Evolutionary conservation across 1,284 basidiomycete genomes (phyloP), one percentile per base, ranked within the genome.

Genomic region (Wolfiporia cocos): DNA sequence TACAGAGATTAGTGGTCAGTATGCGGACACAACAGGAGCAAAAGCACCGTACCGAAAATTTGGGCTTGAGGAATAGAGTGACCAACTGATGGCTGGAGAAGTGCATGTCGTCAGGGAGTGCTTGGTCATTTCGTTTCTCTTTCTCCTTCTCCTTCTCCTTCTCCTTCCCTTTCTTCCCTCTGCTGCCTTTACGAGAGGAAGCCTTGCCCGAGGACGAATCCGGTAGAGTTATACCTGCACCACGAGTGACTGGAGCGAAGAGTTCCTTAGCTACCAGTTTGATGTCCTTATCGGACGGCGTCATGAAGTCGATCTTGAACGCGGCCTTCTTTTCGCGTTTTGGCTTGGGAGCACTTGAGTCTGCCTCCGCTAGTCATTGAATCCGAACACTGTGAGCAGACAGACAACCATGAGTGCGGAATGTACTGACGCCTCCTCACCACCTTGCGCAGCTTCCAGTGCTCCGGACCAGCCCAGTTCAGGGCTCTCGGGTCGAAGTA

Each of bases 401-500:
- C 19, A 11, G 18, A 4, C 26, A 17, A 37, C 19, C 15, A 29
- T 15, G 14, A 18, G 9, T 19, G 10, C 5, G 6, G 12, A 12
- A 19, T 32, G 37, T 15, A 65, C 78, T 64, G 51, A 92, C 90
- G 74, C 68, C 78, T 79, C 42, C 83, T 74, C 35, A 91, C 72
- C 22, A 81, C 72, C 57, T 82, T 86, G 43, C 85, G 69, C 53
- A 98, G 64, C 62, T 96, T 98, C 95, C 95, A 99, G 62, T 99
- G 96, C 62, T 98, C 92, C 9, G 95, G 95, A 4, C 96, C 95
- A 3, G 96, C 95, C 95, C 95, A 99, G 54, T 93, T 95, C 57
- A 86, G 73, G 57, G 92, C 77, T 29, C 78, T 82, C 53, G 86
- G 78, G 63, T 99, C 94, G 61, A 99, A 97, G 65, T 96, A 97